Percentiles rank a stretch among this genome's conserved stretches.
Conservation (phyloP, 176 grass and related monocot genomes). For the Lolium rigidum region DNA sequence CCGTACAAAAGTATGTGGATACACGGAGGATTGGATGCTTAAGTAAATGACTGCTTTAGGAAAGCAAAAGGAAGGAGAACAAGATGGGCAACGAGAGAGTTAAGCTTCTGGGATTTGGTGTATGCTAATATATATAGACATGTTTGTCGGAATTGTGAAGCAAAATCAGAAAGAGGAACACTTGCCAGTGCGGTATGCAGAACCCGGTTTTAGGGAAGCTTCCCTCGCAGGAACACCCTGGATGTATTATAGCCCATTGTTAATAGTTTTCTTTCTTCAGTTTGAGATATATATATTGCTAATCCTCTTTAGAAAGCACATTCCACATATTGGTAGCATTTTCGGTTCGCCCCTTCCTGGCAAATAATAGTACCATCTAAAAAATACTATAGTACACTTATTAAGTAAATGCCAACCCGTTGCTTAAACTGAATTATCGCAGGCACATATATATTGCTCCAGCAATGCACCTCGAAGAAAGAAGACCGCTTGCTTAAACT, state of each 20-base stretch:
- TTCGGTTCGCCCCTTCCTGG: not conserved
- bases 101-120: not conserved
- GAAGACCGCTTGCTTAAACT: no score
- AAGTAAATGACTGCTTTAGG: not conserved
- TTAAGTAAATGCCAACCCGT: no score
- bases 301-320: not conserved
- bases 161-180: not conserved
- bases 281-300: not conserved
- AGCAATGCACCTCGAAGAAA: not conserved
- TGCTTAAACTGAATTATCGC: no score
- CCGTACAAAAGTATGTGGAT: constrained; percentile 7
- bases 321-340: not conserved
- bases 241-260: not conserved
- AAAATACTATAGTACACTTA: no score
- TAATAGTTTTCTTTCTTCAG: not conserved
- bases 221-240: constrained; percentile 1
- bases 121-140: not conserved
- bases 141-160: not conserved
- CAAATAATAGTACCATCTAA: not conserved
- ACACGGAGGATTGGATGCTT: constrained; percentile 43
- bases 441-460: no score
- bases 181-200: constrained; percentile 20
- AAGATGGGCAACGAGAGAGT: not conserved
- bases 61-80: not conserved
- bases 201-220: not conserved